Percentiles rank a stretch among this genome's conserved stretches.
Conservation (phyloP, 148 eudicot species). For the Rhododendron griersonianum region DNA sequence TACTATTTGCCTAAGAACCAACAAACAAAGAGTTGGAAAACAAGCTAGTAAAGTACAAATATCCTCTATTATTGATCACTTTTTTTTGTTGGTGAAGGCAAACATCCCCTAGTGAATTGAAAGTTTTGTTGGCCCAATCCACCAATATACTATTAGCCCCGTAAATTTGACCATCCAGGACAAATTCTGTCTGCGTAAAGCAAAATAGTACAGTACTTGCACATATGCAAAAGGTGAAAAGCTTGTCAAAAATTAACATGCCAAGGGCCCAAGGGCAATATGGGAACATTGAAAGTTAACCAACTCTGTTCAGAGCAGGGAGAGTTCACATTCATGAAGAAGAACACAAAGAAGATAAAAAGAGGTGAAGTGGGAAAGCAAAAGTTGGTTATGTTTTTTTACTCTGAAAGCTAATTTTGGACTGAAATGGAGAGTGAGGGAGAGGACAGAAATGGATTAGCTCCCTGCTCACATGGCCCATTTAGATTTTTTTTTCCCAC, state of each 20-base stretch:
- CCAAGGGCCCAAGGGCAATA: neutral
- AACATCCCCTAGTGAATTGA: neutral
- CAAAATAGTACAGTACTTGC: neutral
- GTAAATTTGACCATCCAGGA: neutral
- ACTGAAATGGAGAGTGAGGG: neutral
- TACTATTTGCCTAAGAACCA: neutral
- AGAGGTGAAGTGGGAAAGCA: neutral
- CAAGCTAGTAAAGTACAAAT: neutral
- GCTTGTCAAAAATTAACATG: neutral
- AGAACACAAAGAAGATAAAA: neutral
- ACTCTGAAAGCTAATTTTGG: neutral
- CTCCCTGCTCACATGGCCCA: neutral
- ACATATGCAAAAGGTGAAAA: neutral
- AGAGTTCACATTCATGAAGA: constrained; percentile 1
- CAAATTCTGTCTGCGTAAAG: neutral
- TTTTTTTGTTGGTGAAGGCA: neutral
- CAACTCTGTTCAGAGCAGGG: neutral
- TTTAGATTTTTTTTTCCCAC: too few relatives aligned
- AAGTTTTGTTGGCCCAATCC: neutral
- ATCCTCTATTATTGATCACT: neutral
- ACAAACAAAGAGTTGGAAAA: neutral
- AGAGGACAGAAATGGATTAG: neutral
- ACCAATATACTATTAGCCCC: neutral
- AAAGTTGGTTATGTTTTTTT: neutral
- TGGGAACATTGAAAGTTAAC: neutral